Base-by-base conservation (phyloP, 805 yeast genomes). In the Babjeviella inositovora region DNA sequence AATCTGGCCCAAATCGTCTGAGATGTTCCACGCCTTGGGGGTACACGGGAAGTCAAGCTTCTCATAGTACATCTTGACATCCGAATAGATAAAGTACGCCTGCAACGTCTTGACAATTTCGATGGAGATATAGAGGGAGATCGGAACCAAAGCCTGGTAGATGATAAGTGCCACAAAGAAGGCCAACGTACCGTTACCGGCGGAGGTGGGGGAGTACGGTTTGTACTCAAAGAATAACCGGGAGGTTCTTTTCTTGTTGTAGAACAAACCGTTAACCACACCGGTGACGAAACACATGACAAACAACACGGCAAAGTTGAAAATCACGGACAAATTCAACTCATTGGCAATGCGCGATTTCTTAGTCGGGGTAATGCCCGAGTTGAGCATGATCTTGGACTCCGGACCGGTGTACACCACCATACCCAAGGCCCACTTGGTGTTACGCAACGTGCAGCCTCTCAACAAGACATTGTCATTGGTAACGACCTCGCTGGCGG, bases 1-100 rank as follows among this genome's bases (percentile, higher is more conserved):
- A 29, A 77, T 71, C 42, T 77, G 92, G 11, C 92, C 92, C 32
- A 77, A 56, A 43, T 77, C 92, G 46, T 77, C 92, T 5, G 84
- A 72, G 21, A 77, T 72, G 31, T 70, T 70, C 92, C 92, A 77
- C 1, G 85, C 64, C 35, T 76, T 75, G 3, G 92, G 87, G 2
- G 70, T 61, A 43, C 87, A 75, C 0, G 87, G 84, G 38, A 66
- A 73, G 44, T 79, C 84, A 22, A 74, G 48, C 26, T 46, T 58
- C 24, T 60, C 70, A 35, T 76, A 72, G 39, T 77, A 79, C 74
- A 77, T 70, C 28, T 63, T 57, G 14, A 58, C 49, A 42, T 77
- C 92, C 2, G 75, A 61, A 42, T 62, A 73, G 32, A 77, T 79
- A 49, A 76, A 76, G 32, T 56, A 71, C 1, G 85, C 87, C 39